A percentile compares a stretch with the other conserved stretches of the same genome.
phyloP scores from a whole-genome alignment of 2,329 filamentous ascomycete species.

The Fusarium armeniacum region DNA sequence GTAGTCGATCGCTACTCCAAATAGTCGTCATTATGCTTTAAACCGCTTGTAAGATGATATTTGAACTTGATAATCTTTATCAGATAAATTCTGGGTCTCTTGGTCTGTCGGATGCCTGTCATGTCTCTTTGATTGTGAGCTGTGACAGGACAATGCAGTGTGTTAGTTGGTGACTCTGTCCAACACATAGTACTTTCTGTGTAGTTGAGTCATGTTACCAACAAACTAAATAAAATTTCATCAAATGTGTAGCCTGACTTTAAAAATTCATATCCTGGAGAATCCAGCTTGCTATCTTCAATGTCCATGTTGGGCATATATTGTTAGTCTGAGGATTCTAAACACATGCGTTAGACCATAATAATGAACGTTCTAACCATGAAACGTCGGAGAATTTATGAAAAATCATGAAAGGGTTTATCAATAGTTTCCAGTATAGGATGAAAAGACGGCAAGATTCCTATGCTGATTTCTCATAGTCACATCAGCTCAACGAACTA shows the following conservation, averaged over 20 bases:
- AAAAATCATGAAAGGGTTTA: background rate
- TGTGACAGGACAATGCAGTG: background rate
- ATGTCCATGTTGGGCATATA: background rate
- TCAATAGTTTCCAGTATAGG: background rate
- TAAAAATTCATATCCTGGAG: background rate
- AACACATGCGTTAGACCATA: constrained; percentile 10
- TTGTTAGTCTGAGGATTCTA: background rate
- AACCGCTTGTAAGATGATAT: background rate
- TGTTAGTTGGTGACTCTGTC: background rate
- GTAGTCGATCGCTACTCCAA: background rate
- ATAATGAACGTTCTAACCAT: constrained; percentile 12
- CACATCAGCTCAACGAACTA: background rate
- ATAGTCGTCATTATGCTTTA: background rate
- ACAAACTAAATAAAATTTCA: background rate
- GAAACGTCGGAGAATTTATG: background rate
- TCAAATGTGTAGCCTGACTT: too few relatives aligned
- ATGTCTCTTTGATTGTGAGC: background rate
- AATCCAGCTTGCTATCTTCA: background rate
- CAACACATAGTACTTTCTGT: too few relatives aligned
- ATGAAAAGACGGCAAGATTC: background rate
- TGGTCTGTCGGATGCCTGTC: background rate
- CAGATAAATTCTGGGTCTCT: background rate
- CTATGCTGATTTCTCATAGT: background rate
- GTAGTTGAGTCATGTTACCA: background rate
- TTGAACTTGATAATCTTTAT: background rate